Percentiles rank a stretch among this genome's conserved stretches.
Evolutionary conservation across 2,329 filamentous ascomycete species (phyloP).

Genomic region (Teratosphaeriaceae sp.): DNA sequence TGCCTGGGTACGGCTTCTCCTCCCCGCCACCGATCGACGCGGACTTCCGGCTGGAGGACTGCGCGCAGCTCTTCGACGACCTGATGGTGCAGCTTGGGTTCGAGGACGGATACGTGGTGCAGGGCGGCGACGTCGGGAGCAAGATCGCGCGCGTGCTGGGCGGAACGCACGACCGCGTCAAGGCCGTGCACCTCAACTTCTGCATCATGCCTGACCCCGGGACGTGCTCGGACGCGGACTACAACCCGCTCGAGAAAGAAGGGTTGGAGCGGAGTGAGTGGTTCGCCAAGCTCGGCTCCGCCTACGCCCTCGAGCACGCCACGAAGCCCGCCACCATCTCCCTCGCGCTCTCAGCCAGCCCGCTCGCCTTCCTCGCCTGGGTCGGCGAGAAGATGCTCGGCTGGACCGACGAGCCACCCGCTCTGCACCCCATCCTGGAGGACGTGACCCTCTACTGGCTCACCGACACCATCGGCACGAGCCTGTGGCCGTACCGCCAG

Average conservation of each 20-base stretch:
- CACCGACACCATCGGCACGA: no score
- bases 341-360: slow-evolving; percentile 46
- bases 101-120: slow-evolving; percentile 41
- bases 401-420: no score
- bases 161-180: slow-evolving; percentile 11
- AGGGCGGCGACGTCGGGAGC: slow-evolving; percentile 51
- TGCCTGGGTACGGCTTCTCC: slow-evolving; percentile 47
- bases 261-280: slow-evolving; percentile 32
- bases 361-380: slow-evolving; percentile 50
- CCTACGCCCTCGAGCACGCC: slow-evolving; percentile 48
- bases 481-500: no score
- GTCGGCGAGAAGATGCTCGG: slow-evolving; percentile 52
- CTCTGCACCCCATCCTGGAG: no score
- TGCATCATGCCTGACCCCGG: slow-evolving; percentile 16
- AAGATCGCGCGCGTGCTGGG: slow-evolving; percentile 34
- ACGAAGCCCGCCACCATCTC: slow-evolving; percentile 52
- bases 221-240: slow-evolving; percentile 13
- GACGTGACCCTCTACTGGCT: no score
- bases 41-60: slow-evolving; percentile 35
- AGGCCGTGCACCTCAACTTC: slow-evolving; percentile 21
- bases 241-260: slow-evolving; percentile 31
- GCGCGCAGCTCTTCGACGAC: slow-evolving; percentile 39
- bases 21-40: slow-evolving; percentile 38
- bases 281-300: slow-evolving; percentile 39
- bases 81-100: slow-evolving; percentile 48